phyloP scores from a whole-genome alignment of 768 basidiomycete genomes.

The Tubosaeta sp. region DNA sequence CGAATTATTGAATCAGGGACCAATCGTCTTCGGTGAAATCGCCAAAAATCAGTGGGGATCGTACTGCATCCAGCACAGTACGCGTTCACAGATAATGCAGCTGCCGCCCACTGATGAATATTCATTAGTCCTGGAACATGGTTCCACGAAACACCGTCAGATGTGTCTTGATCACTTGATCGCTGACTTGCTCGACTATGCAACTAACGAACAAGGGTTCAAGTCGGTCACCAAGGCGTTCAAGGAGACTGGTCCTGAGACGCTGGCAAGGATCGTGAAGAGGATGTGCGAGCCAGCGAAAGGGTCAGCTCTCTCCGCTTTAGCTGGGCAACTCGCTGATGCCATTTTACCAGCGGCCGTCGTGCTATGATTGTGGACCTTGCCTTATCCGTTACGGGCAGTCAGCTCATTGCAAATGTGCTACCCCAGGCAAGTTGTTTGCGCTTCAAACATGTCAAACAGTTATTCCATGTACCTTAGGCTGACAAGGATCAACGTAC shows the following conservation, averaged over 20 bases:
- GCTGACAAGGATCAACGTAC: slow-evolving; percentile 85
- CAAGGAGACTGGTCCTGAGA: slow-evolving; percentile 79
- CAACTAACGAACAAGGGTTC: slow-evolving; percentile 81
- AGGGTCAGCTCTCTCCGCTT: slow-evolving; percentile 42
- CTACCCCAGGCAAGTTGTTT: slow-evolving; percentile 58
- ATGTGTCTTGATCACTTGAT: slow-evolving; percentile 79
- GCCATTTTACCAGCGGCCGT: slow-evolving; percentile 48
- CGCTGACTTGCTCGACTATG: slow-evolving; percentile 70
- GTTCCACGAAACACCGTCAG: slow-evolving; percentile 66
- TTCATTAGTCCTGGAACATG: slow-evolving; percentile 73
- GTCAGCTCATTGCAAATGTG: slow-evolving; percentile 80
- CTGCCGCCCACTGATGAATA: slow-evolving; percentile 3
- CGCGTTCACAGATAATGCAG: slow-evolving; percentile 25
- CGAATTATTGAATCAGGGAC: slow-evolving; percentile 73
- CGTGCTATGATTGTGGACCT: slow-evolving; percentile 85
- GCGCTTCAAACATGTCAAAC: background rate
- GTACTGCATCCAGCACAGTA: slow-evolving; percentile 83
- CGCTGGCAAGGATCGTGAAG: slow-evolving; percentile 66
- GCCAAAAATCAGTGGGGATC: slow-evolving; percentile 88
- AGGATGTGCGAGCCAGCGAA: slow-evolving; percentile 86
- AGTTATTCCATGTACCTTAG: slow-evolving; percentile 33
- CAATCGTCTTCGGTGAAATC: slow-evolving; percentile 65
- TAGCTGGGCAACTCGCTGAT: slow-evolving; percentile 2
- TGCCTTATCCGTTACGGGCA: slow-evolving; percentile 78
- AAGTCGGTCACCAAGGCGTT: slow-evolving; percentile 85